Evolutionary conservation across 2,329 filamentous ascomycete species (phyloP), one percentile per base, ranked within the genome.

Genomic region (Apiospora sp.): DNA sequence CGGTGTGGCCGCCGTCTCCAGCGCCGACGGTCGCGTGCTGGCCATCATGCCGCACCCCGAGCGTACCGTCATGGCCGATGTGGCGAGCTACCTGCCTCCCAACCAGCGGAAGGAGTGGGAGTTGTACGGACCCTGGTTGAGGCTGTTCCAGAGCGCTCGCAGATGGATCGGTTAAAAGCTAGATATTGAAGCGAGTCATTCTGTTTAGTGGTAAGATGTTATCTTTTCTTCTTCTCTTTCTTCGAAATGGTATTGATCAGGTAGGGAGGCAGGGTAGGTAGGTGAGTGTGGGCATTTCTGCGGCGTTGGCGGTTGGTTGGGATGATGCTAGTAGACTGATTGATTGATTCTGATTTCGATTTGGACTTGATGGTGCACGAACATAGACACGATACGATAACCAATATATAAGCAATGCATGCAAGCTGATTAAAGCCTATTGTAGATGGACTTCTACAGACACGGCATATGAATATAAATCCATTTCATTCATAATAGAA

Each of bases 31-130:
- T 16, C 89, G 94, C 72, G 93, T 97, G 0, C 83, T 98, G 76
- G 94, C 94, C 8, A 90, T 98, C 85, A 98, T 98, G 95, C 95
- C 95, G 74, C 95, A 98, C 82, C 95, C 95, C 0, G 95, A 98
- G 85, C 90, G 95, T n/a, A 97, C 94, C 22, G 91, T 97, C 73
- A 85, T 97, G 85, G 91, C 90, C 72, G 93, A 94, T 73, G 92
- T 95, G 74, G 91, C 88, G 68, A 96, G 93, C 81, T 98, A 92
- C 82, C 85, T 92, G 74, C 93, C 94, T 10, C 78, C 78, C 4
- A 83, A 83, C 46, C 86, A 90, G 73, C 75, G 86, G 7, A 89
- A 89, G 16, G 86, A 91, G 74, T 95, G 93, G 93, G 94, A 93
- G 41, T 92, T 95, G 76, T 92, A 92, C 80, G 93, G 94, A 0